Evolutionary conservation across 2,329 filamentous ascomycete genomes (phyloP).

Genomic region (Cordyceps fumosorosea): DNA sequence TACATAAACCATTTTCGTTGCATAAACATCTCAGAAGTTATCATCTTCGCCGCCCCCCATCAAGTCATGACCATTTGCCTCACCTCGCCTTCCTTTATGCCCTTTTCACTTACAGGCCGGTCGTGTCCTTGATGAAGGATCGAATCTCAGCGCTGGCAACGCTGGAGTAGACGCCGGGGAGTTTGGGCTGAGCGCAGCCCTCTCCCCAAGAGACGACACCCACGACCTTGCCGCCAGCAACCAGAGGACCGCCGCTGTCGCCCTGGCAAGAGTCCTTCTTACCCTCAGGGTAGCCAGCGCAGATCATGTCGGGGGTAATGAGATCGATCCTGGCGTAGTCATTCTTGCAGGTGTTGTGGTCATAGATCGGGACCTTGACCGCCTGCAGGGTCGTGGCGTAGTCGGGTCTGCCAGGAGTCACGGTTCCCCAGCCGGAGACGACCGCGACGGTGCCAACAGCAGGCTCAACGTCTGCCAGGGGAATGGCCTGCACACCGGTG

Average conservation of each 20-base stretch:
- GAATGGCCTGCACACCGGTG: background rate
- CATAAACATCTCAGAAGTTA: too few relatives aligned
- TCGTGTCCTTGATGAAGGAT: slow-evolving; percentile 19
- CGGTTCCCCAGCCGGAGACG: background rate
- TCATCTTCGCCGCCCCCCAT: too few relatives aligned
- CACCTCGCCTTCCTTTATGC: too few relatives aligned
- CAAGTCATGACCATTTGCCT: too few relatives aligned
- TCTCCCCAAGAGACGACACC: slow-evolving; percentile 27
- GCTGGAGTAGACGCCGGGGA: slow-evolving; percentile 24
- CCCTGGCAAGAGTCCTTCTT: slow-evolving; percentile 28
- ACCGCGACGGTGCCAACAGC: background rate
- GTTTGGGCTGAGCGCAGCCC: slow-evolving; percentile 22
- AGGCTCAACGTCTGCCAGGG: background rate
- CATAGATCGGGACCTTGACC: background rate
- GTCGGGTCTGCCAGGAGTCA: background rate
- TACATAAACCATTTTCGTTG: too few relatives aligned
- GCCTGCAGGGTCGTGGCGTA: background rate
- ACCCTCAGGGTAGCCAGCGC: slow-evolving; percentile 22
- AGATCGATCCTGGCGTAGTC: background rate
- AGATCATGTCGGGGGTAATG: slow-evolving; percentile 27
- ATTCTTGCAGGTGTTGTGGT: background rate
- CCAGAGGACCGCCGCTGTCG: slow-evolving; percentile 27
- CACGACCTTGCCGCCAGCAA: slow-evolving; percentile 19
- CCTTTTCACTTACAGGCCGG: background rate
- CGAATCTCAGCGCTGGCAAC: slow-evolving; percentile 19